These are phyloP conservation scores for Petunia hybrid DNA, from an alignment of 305 asterid species.

Conservation along the genomic window DNA sequence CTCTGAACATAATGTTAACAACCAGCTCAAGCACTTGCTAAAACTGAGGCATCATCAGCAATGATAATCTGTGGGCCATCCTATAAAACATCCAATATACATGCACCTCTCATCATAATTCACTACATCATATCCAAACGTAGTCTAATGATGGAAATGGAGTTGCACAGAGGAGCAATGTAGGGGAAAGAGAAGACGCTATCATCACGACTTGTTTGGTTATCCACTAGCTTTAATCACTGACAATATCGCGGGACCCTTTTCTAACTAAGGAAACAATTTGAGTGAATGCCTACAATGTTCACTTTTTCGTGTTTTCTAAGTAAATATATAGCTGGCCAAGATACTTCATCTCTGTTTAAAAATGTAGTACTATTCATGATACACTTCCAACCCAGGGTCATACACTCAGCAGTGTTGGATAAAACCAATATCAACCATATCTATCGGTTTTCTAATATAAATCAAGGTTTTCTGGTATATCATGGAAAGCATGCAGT, in stretches of 20 bases:
- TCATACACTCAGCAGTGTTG: background rate
- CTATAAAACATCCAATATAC: background rate
- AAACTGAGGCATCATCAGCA: constrained; percentile 18
- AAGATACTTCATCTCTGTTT: background rate
- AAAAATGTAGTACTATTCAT: background rate
- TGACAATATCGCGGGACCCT: background rate
- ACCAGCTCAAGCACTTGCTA: background rate
- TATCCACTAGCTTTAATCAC: background rate
- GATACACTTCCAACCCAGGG: constrained; percentile 16
- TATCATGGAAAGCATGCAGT: background rate
- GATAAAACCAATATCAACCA: background rate
- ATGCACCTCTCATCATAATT: background rate
- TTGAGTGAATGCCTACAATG: background rate
- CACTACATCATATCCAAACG: constrained; percentile 3
- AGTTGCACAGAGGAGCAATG: no score
- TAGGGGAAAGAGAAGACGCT: no score
- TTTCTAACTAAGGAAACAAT: background rate
- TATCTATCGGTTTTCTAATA: background rate
- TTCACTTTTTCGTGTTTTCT: background rate
- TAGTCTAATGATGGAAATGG: no score
- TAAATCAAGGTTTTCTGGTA: background rate
- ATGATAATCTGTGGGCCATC: background rate
- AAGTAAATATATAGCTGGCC: background rate
- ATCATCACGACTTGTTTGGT: no score
- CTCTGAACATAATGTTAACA: background rate